A percentile compares a stretch with the other conserved stretches of the same genome.
Evolutionary conservation across 164 flowering plant species (phyloP).

Genomic region (Macadamia tetraphylla): DNA sequence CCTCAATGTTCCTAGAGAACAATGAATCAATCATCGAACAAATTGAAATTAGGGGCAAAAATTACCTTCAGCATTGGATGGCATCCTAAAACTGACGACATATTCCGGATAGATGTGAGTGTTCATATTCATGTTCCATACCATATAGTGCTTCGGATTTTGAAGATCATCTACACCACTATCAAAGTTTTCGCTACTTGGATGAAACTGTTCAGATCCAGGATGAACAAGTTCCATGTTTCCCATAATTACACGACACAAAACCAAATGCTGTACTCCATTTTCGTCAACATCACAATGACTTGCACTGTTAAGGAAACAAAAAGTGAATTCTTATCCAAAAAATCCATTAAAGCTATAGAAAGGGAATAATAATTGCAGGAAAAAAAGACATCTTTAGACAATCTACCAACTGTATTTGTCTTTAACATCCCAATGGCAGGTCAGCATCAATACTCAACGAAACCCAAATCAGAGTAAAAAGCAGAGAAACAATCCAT

Average conservation of each 20-base stretch:
- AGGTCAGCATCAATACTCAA: neutral
- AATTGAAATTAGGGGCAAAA: slow-evolving; percentile 8
- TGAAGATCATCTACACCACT: slow-evolving; percentile 75
- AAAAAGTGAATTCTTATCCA: slow-evolving; percentile 13
- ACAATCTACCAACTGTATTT: too few relatives aligned
- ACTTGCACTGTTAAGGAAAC: slow-evolving; percentile 49
- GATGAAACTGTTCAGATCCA: slow-evolving; percentile 65
- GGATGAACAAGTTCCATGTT: slow-evolving; percentile 66
- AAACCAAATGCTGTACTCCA: slow-evolving; percentile 60
- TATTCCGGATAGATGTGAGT: slow-evolving; percentile 81
- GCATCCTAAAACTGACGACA: slow-evolving; percentile 75
- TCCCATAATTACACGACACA: slow-evolving; percentile 94
- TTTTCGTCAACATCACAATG: slow-evolving; percentile 92
- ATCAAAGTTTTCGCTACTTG: slow-evolving; percentile 68
- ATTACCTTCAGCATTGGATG: slow-evolving; percentile 61
- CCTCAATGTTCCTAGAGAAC: too few relatives aligned
- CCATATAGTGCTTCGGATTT: slow-evolving; percentile 50
- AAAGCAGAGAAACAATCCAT: too few relatives aligned
- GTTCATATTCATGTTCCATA: slow-evolving; percentile 79
- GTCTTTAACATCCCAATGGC: neutral
- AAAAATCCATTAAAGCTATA: neutral
- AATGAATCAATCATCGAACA: neutral
- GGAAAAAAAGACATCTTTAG: too few relatives aligned
- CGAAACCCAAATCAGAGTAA: neutral
- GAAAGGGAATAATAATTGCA: neutral